Evolutionary conservation across 192 early-diverging fungal species (phyloP), one percentile per base, ranked within the genome.

Genomic region (Lobosporangium transversale): DNA sequence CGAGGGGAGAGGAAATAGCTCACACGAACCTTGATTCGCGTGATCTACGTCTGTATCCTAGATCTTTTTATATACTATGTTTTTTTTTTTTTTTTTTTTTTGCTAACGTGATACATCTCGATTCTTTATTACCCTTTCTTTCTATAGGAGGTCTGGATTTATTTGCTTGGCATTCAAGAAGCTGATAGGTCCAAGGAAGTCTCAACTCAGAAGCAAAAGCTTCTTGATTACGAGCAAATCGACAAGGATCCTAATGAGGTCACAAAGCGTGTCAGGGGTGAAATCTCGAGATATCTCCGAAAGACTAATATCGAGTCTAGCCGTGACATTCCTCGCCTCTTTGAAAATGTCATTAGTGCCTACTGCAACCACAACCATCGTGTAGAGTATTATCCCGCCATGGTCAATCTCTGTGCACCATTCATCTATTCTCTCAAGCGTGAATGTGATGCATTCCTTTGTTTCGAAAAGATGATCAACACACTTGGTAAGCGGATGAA

Each of bases 331-430:
- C 53, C 73, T 31, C 58, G 65, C n/a, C 50, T 76, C 20, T 88
- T 92, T 75, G 94, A 97, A 68, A 89, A 92, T 37, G 91, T 97
- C n/a, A 90, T 97, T 53, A 90, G 87, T 31, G 89, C 93, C 20
- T 95, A 94, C 75, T 81, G 96, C 73, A 92, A 90, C 81, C 83
- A 89, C 69, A 88, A 93, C 68, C 88, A 89, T 52, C 80, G 86
- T 26, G 82, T 88, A 60, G 93, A 95, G 54, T 96, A 95, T 66
- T 81, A 84, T 32, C 87, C 94, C 2, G 85, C 85, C 32, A 68
- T 95, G 70, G 87, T 96, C 24, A 83, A 89, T 27, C 56, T 95
- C 21, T 93, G 93, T 58, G 93, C 91, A 2, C 94, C 95, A 20
- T 94, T 97, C 75, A 86, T 93, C 33, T 89, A 87, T 51, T 86